Conservation (phyloP, 106 monocot genomes). For the Dioscorea dumetorum region DNA sequence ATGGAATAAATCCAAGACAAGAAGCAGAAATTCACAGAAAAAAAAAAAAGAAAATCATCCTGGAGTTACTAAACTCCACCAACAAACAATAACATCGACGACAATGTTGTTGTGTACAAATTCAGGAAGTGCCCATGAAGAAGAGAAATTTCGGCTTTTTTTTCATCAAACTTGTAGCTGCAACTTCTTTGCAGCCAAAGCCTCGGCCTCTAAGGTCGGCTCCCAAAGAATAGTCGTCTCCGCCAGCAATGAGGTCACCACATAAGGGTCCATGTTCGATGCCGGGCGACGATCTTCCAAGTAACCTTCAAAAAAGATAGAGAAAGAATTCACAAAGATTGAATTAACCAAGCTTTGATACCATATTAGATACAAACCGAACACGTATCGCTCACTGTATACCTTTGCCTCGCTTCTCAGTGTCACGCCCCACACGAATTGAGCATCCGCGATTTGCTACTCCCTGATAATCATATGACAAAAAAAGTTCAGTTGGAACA, state of each 20-base stretch:
- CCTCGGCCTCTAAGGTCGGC: conserved; percentile 56
- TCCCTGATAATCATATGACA: conserved; percentile 25
- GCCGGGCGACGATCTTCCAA: conserved; percentile 86
- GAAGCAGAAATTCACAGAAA: too few species aligned
- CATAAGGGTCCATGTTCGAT: conserved; percentile 92
- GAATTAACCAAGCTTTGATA: not conserved
- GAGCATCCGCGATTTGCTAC: conserved; percentile 90
- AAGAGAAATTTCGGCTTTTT: not conserved
- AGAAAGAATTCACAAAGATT: not conserved
- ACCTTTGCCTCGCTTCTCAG: conserved; percentile 83
- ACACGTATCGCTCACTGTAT: too few species aligned
- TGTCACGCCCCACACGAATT: conserved; percentile 80
- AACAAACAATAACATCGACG: too few species aligned
- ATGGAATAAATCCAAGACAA: too few species aligned
- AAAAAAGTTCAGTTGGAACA: too few species aligned
- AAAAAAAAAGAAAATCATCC: too few species aligned
- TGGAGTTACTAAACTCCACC: too few species aligned
- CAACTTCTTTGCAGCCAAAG: conserved; percentile 54
- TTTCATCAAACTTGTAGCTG: conserved; percentile 53
- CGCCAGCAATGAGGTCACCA: conserved; percentile 69
- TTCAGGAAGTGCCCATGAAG: too few species aligned
- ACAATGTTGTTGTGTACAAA: too few species aligned
- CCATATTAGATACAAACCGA: not conserved
- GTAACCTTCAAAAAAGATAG: conserved; percentile 35
- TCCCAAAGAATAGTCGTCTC: conserved; percentile 73